Evolutionary conservation across 2,329 filamentous ascomycete genomes (phyloP).

Genomic region (Hirsutella minnesotensis): DNA sequence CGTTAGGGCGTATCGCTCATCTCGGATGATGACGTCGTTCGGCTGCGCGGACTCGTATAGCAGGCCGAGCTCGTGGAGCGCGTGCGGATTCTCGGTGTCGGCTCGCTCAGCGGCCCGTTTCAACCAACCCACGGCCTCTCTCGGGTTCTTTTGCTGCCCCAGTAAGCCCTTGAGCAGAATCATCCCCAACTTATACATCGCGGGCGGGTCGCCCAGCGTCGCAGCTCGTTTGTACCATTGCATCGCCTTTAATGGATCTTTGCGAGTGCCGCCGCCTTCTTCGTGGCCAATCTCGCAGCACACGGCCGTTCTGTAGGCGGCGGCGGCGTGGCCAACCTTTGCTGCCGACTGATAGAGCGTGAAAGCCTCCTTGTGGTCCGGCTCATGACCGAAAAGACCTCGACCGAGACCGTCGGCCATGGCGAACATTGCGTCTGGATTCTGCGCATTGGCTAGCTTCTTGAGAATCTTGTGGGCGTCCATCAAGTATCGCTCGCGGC

Average conservation of each 20-base stretch:
- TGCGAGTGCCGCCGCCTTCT: constrained; percentile 83
- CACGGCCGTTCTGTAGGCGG: constrained; percentile 88
- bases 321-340: constrained; percentile 73
- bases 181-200: constrained; percentile 98
- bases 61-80: constrained; percentile 75
- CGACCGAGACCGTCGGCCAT: constrained; percentile 81
- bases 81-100: constrained; percentile 84
- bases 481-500: constrained; percentile 69
- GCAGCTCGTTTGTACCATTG: constrained; percentile 97
- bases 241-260: constrained; percentile 85
- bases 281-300: constrained; percentile 95
- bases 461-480: constrained; percentile 89
- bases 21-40: constrained; percentile 65
- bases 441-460: constrained; percentile 64
- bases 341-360: constrained; percentile 87
- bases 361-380: constrained; percentile 87
- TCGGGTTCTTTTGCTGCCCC: constrained; percentile 71
- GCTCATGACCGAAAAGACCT: constrained; percentile 64
- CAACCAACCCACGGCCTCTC: constrained; percentile 83
- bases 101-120: constrained; percentile 85
- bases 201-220: constrained; percentile 76
- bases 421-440: constrained; percentile 85
- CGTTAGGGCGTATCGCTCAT: constrained; percentile 69
- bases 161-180: constrained; percentile 86
- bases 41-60: constrained; percentile 51